Evolutionary conservation across 1,284 basidiomycete genomes (phyloP).

Genomic region (Filobasidium uniguttulatum): DNA sequence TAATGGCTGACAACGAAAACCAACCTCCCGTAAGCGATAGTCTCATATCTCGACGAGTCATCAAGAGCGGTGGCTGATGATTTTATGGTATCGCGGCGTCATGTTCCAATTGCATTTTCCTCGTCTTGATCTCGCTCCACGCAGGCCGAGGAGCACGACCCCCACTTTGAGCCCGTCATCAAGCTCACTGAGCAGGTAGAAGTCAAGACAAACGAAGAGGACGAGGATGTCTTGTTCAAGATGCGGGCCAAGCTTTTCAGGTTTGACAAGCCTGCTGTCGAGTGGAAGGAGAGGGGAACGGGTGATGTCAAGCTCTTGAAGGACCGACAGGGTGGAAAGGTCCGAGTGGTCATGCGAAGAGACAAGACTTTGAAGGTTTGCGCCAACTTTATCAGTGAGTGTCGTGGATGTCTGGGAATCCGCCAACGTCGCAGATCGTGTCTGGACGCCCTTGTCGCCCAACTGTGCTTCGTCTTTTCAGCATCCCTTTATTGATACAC

Average conservation of each 20-base stretch:
- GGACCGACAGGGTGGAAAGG: slow-evolving; percentile 80
- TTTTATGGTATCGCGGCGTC: not conserved
- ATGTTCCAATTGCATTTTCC: not conserved
- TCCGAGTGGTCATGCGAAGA: slow-evolving; percentile 95
- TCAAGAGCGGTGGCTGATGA: too few relatives aligned
- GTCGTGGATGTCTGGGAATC: not conserved
- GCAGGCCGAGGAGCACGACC: slow-evolving; percentile 48
- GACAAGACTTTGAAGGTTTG: slow-evolving; percentile 99
- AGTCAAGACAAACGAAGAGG: slow-evolving; percentile 88
- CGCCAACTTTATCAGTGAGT: slow-evolving; percentile 91
- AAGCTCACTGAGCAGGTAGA: slow-evolving; percentile 86
- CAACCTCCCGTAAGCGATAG: not conserved
- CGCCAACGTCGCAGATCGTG: not conserved
- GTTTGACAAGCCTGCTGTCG: slow-evolving; percentile 63
- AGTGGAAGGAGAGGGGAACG: slow-evolving; percentile 86
- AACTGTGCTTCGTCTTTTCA: not conserved
- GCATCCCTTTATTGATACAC: not conserved
- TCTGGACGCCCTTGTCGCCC: not conserved
- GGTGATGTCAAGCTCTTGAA: slow-evolving; percentile 79
- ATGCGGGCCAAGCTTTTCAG: slow-evolving; percentile 99
- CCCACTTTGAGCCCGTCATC: slow-evolving; percentile 92
- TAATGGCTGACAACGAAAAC: slow-evolving; percentile 2
- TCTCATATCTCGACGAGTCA: not conserved
- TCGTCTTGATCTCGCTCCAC: not conserved
- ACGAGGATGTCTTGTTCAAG: slow-evolving; percentile 89